These are phyloP conservation scores for Abrus pulchellus DNA, from an alignment of 306 rosid species.

Conservation along the genomic window DNA sequence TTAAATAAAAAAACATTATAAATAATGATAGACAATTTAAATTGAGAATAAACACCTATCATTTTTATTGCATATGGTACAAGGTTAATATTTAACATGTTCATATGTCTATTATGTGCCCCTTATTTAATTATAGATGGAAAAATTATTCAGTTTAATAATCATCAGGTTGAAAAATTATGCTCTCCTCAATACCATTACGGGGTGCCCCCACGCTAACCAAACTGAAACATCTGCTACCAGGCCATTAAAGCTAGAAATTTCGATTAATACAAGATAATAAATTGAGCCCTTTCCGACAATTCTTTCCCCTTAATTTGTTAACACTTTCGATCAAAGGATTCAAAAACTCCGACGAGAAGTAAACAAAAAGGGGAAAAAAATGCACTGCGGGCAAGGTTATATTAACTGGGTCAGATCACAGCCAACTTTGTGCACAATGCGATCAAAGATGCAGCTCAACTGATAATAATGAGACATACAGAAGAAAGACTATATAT, in stretches of 20 bases:
- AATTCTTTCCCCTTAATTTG: neutral
- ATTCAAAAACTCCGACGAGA: neutral
- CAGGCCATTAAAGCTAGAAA: neutral
- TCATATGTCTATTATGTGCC: too few species aligned
- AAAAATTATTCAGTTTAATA: too few species aligned
- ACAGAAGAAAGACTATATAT: constrained; percentile 28
- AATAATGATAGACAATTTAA: too few species aligned
- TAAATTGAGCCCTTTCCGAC: neutral
- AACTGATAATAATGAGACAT: constrained; percentile 5
- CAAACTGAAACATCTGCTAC: neutral
- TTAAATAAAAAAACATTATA: too few species aligned
- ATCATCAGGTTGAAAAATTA: too few species aligned
- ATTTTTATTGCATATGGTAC: too few species aligned
- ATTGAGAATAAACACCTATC: too few species aligned
- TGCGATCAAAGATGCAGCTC: constrained; percentile 35
- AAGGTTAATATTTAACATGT: too few species aligned
- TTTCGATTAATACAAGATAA: too few species aligned
- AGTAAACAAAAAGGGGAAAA: neutral
- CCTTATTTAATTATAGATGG: too few species aligned
- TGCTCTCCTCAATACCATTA: too few species aligned
- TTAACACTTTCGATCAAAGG: neutral
- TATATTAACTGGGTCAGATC: neutral
- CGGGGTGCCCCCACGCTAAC: neutral
- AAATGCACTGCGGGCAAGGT: neutral
- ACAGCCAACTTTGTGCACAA: constrained; percentile 31